Percentiles rank a stretch among this genome's conserved stretches.
Conservation (phyloP, 2,329 filamentous ascomycete genomes). For the Gyromitra esculenta region DNA sequence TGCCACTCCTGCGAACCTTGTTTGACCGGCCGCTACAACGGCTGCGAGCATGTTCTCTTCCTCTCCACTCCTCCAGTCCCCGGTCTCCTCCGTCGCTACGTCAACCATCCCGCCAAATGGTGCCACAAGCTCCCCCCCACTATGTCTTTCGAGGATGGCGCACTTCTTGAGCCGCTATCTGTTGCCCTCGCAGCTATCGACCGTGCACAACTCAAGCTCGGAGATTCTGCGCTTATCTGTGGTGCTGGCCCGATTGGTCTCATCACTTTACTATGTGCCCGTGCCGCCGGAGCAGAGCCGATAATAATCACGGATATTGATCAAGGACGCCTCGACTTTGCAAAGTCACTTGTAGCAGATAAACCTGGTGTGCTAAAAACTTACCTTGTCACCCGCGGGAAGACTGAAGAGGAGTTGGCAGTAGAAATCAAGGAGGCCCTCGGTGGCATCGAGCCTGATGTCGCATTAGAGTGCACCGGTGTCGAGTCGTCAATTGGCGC, state of each 20-base stretch:
- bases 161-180: conserved; percentile 87
- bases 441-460: conserved; percentile 79
- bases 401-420: conserved; percentile 75
- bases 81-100: conserved; percentile 82
- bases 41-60: conserved; percentile 86
- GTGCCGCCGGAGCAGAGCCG: conserved; percentile 87
- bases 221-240: conserved; percentile 87
- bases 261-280: conserved; percentile 83
- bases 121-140: conserved; percentile 89
- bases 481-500: conserved; percentile 87
- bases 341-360: conserved; percentile 78
- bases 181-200: conserved; percentile 91
- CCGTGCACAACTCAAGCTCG: conserved; percentile 79
- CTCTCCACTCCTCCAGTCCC: conserved; percentile 89
- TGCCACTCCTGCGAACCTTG: conserved; percentile 66
- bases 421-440: conserved; percentile 73
- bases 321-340: conserved; percentile 82
- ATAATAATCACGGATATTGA: conserved; percentile 96
- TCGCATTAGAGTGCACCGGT: conserved; percentile 92
- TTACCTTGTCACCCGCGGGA: conserved; percentile 74
- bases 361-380: conserved; percentile 70
- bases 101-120: conserved; percentile 93
- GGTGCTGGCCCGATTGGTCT: conserved; percentile 94
- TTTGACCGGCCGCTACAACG: conserved; percentile 82
- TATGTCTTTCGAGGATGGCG: conserved; percentile 91